Base-by-base conservation (phyloP, 2,329 filamentous ascomycete genomes). In the Sporothrix pseudoabietina region DNA sequence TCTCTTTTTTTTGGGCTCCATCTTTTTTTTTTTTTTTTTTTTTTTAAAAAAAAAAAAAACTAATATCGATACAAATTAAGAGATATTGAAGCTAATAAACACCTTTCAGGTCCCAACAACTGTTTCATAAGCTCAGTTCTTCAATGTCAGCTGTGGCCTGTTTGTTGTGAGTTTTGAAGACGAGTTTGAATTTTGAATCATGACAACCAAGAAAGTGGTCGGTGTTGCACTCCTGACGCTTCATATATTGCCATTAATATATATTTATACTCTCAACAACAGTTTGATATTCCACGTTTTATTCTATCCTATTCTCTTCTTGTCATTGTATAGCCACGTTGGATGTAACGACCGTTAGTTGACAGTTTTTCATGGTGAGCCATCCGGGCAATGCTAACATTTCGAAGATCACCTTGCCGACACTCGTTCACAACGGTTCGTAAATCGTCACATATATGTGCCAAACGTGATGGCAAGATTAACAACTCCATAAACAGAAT, bases 291-390 rank as follows among this genome's bases (percentile, higher is more conserved):
- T 30, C 39, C 12, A n/a, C 6, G 39, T 44, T 26, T 16, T 47
- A 30, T 47, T 35, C 35, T 35, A n/a, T 19, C 22, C 12, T 16
- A 19, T 2, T 63, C 22, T 30, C 0, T 22, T 16, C 8, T 16
- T 16, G 47, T 44, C 44, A 44, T 30, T 66, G 39, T 39, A 66
- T 66, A 66, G 39, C 61, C 61, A 30, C 61, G 30, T 35, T 39
- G 22, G 61, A 16, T 12, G 26, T 39, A 22, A 19, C 8, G n/a
- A 19, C 39, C 2, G 39, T 19, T 44, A 4, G 22, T 44, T 66
- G 61, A 66, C n/a, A 44, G 6, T 22, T 30, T 39, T 6, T 41
- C 59, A 12, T 35, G n/a, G 14, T 12, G 9, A 9, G 35, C 12
- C 39, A n/a, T 44, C 59, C n/a, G n/a, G 35, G 59, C 59, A 14